Base-by-base conservation (phyloP, 305 asterid species). In the Fraxinus floribunda region DNA sequence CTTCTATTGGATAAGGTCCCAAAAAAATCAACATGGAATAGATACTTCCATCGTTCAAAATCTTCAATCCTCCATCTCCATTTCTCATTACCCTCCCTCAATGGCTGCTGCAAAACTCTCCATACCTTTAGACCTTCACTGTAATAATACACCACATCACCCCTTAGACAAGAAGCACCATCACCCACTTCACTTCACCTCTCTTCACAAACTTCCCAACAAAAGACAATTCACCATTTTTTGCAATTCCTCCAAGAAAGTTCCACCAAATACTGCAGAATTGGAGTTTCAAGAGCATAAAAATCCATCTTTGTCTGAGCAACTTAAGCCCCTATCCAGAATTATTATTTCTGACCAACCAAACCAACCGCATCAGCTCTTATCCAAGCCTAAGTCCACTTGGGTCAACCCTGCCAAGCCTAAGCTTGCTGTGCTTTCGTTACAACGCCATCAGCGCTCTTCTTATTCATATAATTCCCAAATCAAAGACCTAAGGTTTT, bases 331-430 rank as follows among this genome's bases (percentile, higher is more conserved):
- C 84, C 89, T 94, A 52, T 92, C 98, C 86, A 83, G 88, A 86
- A 89, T 94, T 81, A 87, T 84, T 73, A 95, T 96, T 29, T 87
- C 95, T 15, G 98, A 92, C 91, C 91, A 89, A 55, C 91, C 95
- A 29, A 90, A 71, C 75, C 85, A 82, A 44, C 22, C 88, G 77
- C 91, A 84, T 32, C 80, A 68, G 49, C 92, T 92, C 73, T 75
- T 91, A 20, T 87, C 98, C 83, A 94, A 92, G 80, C 98, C 98
- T 0, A 92, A 93, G 84, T 92, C 99, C 49, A 90, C 92, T 44
- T 96, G 99, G 99, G 95, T 94, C 38, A 96, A 96, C 80, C 98
- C 99, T 80, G 86, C 98, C 6, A 92, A 88, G 87, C 97, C 95
- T 32, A 94, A 83, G 86, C 98, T 97, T 30, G 88, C 97, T 24